These are phyloP conservation scores for Colletotrichum chrysophilum DNA, from an alignment of 2,329 filamentous ascomycete species.

Conservation along the genomic window DNA sequence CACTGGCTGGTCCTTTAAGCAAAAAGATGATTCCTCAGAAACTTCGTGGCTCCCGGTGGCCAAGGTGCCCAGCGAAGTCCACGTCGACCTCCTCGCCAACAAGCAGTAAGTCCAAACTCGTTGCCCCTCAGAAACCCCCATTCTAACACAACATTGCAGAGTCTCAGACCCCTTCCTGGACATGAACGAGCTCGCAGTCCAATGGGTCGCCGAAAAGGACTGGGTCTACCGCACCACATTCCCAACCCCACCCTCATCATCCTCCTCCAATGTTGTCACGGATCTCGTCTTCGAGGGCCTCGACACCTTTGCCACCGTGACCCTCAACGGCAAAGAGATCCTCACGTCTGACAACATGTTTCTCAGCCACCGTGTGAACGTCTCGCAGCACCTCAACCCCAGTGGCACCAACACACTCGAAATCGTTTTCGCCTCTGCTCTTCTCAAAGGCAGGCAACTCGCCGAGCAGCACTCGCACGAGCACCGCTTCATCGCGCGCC, in stretches of 20 bases:
- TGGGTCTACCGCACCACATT: slow-evolving; percentile 61
- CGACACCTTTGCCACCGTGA: slow-evolving; percentile 67
- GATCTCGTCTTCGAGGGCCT: slow-evolving; percentile 68
- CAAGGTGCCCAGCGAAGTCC: slow-evolving; percentile 40
- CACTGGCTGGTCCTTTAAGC: slow-evolving; percentile 31
- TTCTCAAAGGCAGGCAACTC: slow-evolving; percentile 56
- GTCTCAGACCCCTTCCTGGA: slow-evolving; percentile 64
- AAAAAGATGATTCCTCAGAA: slow-evolving; percentile 26
- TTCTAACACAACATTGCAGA: slow-evolving; percentile 22
- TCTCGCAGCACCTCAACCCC: slow-evolving; percentile 47
- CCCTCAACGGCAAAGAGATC: slow-evolving; percentile 57
- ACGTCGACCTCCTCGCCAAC: slow-evolving; percentile 41
- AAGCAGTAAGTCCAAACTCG: slow-evolving; percentile 29
- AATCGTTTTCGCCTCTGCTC: slow-evolving; percentile 62
- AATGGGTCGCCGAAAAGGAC: slow-evolving; percentile 67
- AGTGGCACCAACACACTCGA: slow-evolving; percentile 50
- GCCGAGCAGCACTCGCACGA: slow-evolving; percentile 57
- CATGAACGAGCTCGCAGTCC: slow-evolving; percentile 63
- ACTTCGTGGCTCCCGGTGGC: slow-evolving; percentile 37
- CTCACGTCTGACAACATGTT: slow-evolving; percentile 69
- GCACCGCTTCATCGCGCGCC: slow-evolving; percentile 58
- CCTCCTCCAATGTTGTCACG: slow-evolving; percentile 18
- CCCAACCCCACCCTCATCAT: slow-evolving; percentile 21
- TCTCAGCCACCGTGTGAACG: slow-evolving; percentile 58
- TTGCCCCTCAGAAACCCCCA: neutral